Evolutionary conservation across 306 rosid species (phyloP).

Genomic region (Heteromeles arbutifolia): DNA sequence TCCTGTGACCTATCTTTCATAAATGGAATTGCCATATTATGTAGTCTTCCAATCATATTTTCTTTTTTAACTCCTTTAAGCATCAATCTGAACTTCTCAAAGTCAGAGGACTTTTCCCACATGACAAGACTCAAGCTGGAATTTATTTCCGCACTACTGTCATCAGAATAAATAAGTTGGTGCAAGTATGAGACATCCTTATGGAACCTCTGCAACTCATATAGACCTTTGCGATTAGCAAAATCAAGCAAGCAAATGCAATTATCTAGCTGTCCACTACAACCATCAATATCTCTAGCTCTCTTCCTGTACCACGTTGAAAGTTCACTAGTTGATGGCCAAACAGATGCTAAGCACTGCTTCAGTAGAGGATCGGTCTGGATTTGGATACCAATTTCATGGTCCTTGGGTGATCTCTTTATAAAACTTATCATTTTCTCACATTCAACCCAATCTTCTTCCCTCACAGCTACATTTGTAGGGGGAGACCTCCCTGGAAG

Average conservation of each 20-base stretch:
- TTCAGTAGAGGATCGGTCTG: conserved; percentile 86
- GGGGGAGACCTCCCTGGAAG: conserved; percentile 93
- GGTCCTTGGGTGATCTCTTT: conserved; percentile 31
- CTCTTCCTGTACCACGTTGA: conserved; percentile 72
- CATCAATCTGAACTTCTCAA: conserved; percentile 78
- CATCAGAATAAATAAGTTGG: conserved; percentile 76
- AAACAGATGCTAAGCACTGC: conserved; percentile 51
- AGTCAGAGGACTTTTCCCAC: conserved; percentile 73
- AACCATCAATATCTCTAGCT: conserved; percentile 70
- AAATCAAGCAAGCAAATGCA: conserved; percentile 71
- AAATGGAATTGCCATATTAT: conserved; percentile 69
- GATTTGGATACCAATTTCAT: conserved; percentile 47
- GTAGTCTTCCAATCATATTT: conserved; percentile 52
- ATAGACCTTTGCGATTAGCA: conserved; percentile 67
- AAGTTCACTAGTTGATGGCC: conserved; percentile 82
- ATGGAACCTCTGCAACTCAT: conserved; percentile 62
- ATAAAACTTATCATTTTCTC: conserved; percentile 61
- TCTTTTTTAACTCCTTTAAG: conserved; percentile 79
- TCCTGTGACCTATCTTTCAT: conserved; percentile 53
- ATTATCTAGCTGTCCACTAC: conserved; percentile 87
- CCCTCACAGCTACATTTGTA: conserved; percentile 64
- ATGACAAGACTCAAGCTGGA: conserved; percentile 47
- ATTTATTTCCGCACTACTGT: conserved; percentile 35
- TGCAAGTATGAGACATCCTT: conserved; percentile 66
- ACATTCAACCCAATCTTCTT: conserved; percentile 98